Base-by-base conservation (phyloP, 163 green algal genomes). In the Volvox carteri region DNA sequence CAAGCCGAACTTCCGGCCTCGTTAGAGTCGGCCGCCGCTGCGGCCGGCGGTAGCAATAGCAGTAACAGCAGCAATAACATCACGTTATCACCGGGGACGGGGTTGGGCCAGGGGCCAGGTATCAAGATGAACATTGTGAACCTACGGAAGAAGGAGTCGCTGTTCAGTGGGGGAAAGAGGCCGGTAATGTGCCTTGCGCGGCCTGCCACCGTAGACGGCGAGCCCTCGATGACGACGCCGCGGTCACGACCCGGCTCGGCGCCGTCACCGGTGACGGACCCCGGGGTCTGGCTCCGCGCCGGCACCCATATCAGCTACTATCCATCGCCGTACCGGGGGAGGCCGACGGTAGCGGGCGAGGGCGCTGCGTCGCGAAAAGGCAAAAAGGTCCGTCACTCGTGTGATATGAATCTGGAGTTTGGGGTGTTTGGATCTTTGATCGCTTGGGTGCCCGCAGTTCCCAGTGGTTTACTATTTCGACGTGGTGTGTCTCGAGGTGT, bases 111-210 rank as follows among this genome's bases (percentile, higher is more conserved):
- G 50, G 48, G 83, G 1, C 83, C 83, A 0, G 83, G 83, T 35
- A 62, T 88, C 68, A 93, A 92, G 50, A 84, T 96, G 77, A 96
- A 96, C 84, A 84, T 96, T 21, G 90, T 95, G 9, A 96, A 96
- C 86, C 91, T 96, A 21, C 87, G 75, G 25, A 95, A 95, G 54
- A 91, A 93, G 83, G 54, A 87, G 19, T 94, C 90, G 12, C 91
- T 96, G 25, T 96, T 94, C 86, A 68, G 84, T 0, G 30, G 28
- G 11, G 94, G 94, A 52, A 93, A 94, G 85, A 90, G 88, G 37
- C 93, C 93, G 0, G 73, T 95, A 28, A 91, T 95, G 54, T 92
- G 90, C 76, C 50, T 81, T 35, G 87, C 52, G 39, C 25, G 67
- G 56, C 58, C 75, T 19, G 35, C n/a, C n/a, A n/a, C n/a, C n/a